Evolutionary conservation across 768 basidiomycete species (phyloP), one percentile per base, ranked within the genome.

Genomic region (Phanerodontia chrysosporium): DNA sequence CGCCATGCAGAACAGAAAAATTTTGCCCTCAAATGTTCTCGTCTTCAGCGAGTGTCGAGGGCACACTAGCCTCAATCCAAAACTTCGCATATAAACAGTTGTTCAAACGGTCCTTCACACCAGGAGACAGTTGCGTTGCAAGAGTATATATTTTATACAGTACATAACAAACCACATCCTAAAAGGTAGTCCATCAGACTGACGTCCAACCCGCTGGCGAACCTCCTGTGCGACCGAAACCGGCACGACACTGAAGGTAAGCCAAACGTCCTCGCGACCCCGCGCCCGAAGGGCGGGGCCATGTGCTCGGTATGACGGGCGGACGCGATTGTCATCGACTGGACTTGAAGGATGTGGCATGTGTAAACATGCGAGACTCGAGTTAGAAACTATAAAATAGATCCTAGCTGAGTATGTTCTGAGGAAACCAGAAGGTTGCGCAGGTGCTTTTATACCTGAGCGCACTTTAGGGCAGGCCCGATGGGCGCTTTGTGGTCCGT

Each of bases 341-440:
- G 83, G 80, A 85, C 78, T 79, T 83, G 80, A 84, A 83, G 78
- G 75, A 80, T 80, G 80, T 70, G 83, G 83, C 84, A 86, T 83
- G 83, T 79, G 77, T 85, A 84, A 83, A 85, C 83, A 84, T 86
- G 84, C 85, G 81, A 84, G 83, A 86, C 83, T 83, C 83, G 82
- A 69, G 84, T 85, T 81, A 84, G 83, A 83, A 83, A 82, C 84
- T 86, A 83, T 85, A 84, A 69, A 85, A 86, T 82, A 86, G 84
- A 86, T 85, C 84, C 84, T 86, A 83, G 80, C 82, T 83, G 84
- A 85, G 84, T 86, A 85, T 85, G 83, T 84, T 85, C 84, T 86
- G 64, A 76, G 68, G 82, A 76, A 70, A 62, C 64, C 59, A 65
- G 24, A 60, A 46, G 49, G 58, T 42, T 32, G 53, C 44, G 46